Evolutionary conservation across 2,329 filamentous ascomycete species (phyloP).

Genomic region (Fusarium continuum): DNA sequence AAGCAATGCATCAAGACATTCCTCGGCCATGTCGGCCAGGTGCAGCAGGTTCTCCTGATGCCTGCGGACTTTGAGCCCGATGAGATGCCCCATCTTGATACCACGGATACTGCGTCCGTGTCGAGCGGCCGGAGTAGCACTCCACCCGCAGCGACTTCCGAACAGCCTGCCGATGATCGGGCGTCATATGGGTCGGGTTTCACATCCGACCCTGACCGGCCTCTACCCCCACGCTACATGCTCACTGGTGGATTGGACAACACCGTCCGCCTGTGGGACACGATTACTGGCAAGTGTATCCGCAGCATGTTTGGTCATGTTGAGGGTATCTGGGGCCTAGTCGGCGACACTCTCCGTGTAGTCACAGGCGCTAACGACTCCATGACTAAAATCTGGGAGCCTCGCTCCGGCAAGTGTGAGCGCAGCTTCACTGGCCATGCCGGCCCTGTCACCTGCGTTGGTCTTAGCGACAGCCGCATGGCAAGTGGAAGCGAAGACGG

Average conservation of each 20-base stretch:
- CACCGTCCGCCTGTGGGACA: conserved; percentile 93
- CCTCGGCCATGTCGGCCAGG: conserved; percentile 91
- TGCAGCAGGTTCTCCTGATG: conserved; percentile 88
- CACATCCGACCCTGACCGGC: conserved; percentile 66
- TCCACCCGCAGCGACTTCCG: conserved; percentile 46
- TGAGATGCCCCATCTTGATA: conserved; percentile 61
- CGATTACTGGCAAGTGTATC: conserved; percentile 80
- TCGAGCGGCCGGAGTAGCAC: conserved; percentile 58
- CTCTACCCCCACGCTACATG: conserved; percentile 87
- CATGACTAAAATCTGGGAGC: conserved; percentile 95
- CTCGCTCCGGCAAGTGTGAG: conserved; percentile 88
- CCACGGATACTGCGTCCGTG: conserved; percentile 64
- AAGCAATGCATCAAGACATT: conserved; percentile 80
- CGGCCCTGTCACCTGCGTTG: conserved; percentile 92
- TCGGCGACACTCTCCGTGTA: conserved; percentile 86
- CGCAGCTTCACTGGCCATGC: conserved; percentile 90
- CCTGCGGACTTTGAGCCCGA: conserved; percentile 91
- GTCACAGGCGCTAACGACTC: conserved; percentile 92
- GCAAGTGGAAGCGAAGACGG: conserved; percentile 94
- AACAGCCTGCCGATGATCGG: conserved; percentile 56
- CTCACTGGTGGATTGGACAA: conserved; percentile 91
- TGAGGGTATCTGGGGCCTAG: conserved; percentile 94
- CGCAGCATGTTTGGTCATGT: conserved; percentile 97
- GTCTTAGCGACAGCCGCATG: conserved; percentile 87
- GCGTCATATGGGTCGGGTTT: conserved; percentile 70